Evolutionary conservation across 371 early-diverging fungal genomes (phyloP), one percentile per base, ranked within the genome.

Genomic region (Mucor plumbeus): DNA sequence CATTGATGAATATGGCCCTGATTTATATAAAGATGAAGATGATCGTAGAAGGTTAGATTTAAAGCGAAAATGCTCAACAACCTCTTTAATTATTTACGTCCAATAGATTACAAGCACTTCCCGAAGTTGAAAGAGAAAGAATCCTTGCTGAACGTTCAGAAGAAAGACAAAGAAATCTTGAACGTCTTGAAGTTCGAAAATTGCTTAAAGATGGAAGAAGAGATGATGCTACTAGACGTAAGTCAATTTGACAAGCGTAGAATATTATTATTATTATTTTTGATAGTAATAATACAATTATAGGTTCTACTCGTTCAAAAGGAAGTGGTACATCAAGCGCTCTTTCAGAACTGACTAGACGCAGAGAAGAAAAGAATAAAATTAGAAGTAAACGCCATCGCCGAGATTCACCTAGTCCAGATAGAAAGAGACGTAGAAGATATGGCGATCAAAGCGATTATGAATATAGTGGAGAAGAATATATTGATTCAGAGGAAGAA

Each of bases 131-230:
- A 60, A 86, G 94, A 73, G 93, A 93, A 68, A 82, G 85, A 38
- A 91, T 92, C 72, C 73, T 93, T 36, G 82, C 87, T 53, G 93
- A 93, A 59, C 90, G 93, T 60, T 90, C 89, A 44, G 92, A 92
- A 63, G 84, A 85, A 73, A 76, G 87, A 75, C 83, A 82, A 26
- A 73, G 83, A 50, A 78, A 82, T 43, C 47, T 88, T 41, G 88
- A 88, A 70, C 81, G 86, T 47, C 74, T 85, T 55, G 85, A 88
- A 76, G 83, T 88, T 11, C 77, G 85, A 59, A 86, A 85, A 62
- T 65, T 86, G 31, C 56, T 88, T 31, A 88, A 84, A 38, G 75
- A 85, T 74, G 79, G 86, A 56, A 63, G 84, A 68, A 76, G 83
- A 75, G 86, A 84, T 31, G 86, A 88, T 59, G 81, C 75, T 6